phyloP scores from a whole-genome alignment of 2,329 filamentous ascomycete genomes.

The Epichloe sp. region DNA sequence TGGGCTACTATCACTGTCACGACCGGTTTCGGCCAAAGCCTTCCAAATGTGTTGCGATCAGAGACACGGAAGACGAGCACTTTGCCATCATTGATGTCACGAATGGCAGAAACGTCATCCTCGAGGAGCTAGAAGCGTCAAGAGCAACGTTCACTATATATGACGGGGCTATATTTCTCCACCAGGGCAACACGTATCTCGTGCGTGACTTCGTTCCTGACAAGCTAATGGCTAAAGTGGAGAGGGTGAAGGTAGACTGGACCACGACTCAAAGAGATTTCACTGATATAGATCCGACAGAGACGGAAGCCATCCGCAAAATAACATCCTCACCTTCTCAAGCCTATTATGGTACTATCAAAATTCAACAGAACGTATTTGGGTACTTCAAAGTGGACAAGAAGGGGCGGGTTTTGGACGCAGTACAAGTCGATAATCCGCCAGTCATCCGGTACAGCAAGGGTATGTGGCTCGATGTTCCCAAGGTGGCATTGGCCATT shows the following conservation, averaged over 20 bases:
- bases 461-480: slow-evolving; percentile 93
- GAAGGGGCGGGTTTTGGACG: slow-evolving; percentile 73
- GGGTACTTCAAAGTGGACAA: slow-evolving; percentile 97
- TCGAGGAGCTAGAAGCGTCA: slow-evolving; percentile 92
- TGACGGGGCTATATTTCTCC: slow-evolving; percentile 91
- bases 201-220: slow-evolving; percentile 81
- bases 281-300: slow-evolving; percentile 85
- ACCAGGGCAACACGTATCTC: slow-evolving; percentile 87
- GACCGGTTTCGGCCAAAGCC: slow-evolving; percentile 77
- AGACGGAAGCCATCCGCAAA: slow-evolving; percentile 74
- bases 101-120: slow-evolving; percentile 65
- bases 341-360: slow-evolving; percentile 78
- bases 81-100: slow-evolving; percentile 89
- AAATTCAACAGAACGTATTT: slow-evolving; percentile 79
- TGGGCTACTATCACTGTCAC: slow-evolving; percentile 83
- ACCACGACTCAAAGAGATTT: slow-evolving; percentile 86
- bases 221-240: slow-evolving; percentile 70
- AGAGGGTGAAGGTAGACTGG: slow-evolving; percentile 86
- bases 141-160: slow-evolving; percentile 95
- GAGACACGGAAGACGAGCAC: slow-evolving; percentile 78
- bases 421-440: slow-evolving; percentile 84
- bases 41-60: slow-evolving; percentile 71
- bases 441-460: slow-evolving; percentile 75
- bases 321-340: slow-evolving; percentile 50
- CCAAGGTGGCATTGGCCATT: slow-evolving; percentile 64